These are phyloP conservation scores for Eucalyptus microcorys DNA, from an alignment of 345 rosid genomes.

Conservation along the genomic window DNA sequence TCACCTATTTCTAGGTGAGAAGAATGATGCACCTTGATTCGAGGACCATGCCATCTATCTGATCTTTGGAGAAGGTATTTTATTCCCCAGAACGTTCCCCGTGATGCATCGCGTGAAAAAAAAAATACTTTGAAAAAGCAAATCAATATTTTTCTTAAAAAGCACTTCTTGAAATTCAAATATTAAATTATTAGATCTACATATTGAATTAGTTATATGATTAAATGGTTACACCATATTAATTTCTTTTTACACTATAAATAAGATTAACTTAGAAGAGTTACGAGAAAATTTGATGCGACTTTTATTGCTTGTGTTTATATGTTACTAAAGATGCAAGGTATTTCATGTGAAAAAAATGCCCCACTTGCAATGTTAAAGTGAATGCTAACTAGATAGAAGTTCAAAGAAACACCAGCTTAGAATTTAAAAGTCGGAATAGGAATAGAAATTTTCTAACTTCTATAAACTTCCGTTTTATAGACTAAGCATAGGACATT, in stretches of 20 bases:
- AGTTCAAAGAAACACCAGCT: neutral
- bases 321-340: too few relatives aligned
- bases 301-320: neutral
- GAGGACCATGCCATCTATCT: fast-evolving
- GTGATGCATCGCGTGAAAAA: neutral
- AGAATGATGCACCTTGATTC: neutral
- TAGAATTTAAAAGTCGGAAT: neutral
- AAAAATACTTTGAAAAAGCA: neutral
- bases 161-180: neutral
- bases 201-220: neutral
- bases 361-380: neutral
- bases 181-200: neutral
- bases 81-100: fast-evolving
- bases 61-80: neutral
- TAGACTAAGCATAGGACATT: neutral
- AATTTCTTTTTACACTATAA: too few relatives aligned
- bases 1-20: neutral
- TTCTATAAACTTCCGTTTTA: neutral
- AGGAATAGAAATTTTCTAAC: neutral
- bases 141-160: too few relatives aligned
- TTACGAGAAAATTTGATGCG: neutral
- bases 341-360: neutral
- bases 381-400: neutral
- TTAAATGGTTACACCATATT: neutral
- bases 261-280: neutral